Base-by-base conservation (phyloP, 495 filamentous ascomycete genomes). In the Trichodelitschia bisporula region DNA sequence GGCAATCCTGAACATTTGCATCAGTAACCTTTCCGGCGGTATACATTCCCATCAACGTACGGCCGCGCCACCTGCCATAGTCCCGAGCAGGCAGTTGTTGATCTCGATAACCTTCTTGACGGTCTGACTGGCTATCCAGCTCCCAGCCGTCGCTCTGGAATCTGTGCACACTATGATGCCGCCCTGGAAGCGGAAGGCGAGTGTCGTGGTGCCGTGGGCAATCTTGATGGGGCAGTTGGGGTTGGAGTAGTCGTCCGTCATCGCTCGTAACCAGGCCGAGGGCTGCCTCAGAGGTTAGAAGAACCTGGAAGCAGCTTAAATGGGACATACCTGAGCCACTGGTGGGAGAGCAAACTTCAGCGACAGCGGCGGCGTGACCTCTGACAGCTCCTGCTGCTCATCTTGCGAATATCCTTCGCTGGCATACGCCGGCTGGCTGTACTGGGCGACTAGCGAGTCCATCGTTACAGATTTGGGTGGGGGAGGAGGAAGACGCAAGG, bases 31-130 rank as follows among this genome's bases (percentile, higher is more conserved):
- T n/a, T n/a, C n/a, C n/a, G n/a, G n/a, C n/a, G n/a, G n/a, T n/a
- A n/a, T n/a, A n/a, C n/a, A n/a, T n/a, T n/a, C n/a, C n/a, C n/a
- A n/a, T n/a, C n/a, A n/a, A n/a, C n/a, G n/a, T 50, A 77, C 72
- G 45, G 86, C 86, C 45, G 86, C 86, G 57, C 89, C 89, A 49
- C 86, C 86, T 36, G 86, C 86, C 86, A 97, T 93, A 36, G 86
- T 97, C 26, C 89, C 86, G 41, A 97, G 54, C 52, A 95, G 65
- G 56, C 75, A 62, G 57, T 68, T 67, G 66, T 71, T 89, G 59
- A 79, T 90, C 63, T 70, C 78, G 42, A 97, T 93, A 30, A 97
- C 84, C 59, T 97, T 97, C 73, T 95, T 97, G 34, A 97, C 86
- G 31, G 86, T 97, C 62, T 97, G 86, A 54, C 73, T 82, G 32